phyloP scores from a whole-genome alignment of 2,329 filamentous ascomycete species.

The Monosporascus sp. region DNA sequence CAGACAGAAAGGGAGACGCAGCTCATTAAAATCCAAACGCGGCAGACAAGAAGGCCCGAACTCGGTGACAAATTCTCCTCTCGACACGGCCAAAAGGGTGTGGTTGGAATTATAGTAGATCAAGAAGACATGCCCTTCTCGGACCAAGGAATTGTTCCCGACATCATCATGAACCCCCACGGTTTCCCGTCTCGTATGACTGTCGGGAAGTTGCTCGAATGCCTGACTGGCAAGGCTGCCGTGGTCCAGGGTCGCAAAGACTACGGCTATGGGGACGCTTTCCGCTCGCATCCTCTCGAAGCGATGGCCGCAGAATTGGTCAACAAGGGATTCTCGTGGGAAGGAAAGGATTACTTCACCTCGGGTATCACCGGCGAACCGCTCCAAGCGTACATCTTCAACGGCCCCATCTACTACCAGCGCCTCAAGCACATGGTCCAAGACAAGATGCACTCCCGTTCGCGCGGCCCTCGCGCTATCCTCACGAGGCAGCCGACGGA shows the following conservation, averaged over 20 bases:
- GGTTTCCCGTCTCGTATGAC: constrained; percentile 99
- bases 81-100: constrained; percentile 96
- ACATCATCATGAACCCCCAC: constrained; percentile 99
- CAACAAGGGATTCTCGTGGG: constrained; percentile 87
- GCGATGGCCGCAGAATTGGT: constrained; percentile 85
- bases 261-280: constrained; percentile 74
- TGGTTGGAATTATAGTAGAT: constrained; percentile 92
- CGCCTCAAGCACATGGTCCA: constrained; percentile 99
- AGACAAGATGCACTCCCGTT: constrained; percentile 97
- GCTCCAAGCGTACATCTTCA: constrained; percentile 94
- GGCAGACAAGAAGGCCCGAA: constrained; percentile 93
- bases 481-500: constrained; percentile 94
- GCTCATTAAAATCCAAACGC: constrained; percentile 88
- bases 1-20: constrained; percentile 81
- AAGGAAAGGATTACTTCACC: constrained; percentile 95
- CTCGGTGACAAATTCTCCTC: constrained; percentile 98
- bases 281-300: constrained; percentile 80
- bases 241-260: constrained; percentile 79
- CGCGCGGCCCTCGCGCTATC: constrained; percentile 83
- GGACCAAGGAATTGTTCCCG: constrained; percentile 83
- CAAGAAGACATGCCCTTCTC: constrained; percentile 97
- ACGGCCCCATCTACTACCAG: constrained; percentile 98
- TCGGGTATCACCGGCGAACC: constrained; percentile 92
- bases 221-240: constrained; percentile 89
- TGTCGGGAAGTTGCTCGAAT: constrained; percentile 94